These are phyloP conservation scores for Didymosphaeria variabile DNA, from an alignment of 2,329 filamentous ascomycete species.

Conservation along the genomic window DNA sequence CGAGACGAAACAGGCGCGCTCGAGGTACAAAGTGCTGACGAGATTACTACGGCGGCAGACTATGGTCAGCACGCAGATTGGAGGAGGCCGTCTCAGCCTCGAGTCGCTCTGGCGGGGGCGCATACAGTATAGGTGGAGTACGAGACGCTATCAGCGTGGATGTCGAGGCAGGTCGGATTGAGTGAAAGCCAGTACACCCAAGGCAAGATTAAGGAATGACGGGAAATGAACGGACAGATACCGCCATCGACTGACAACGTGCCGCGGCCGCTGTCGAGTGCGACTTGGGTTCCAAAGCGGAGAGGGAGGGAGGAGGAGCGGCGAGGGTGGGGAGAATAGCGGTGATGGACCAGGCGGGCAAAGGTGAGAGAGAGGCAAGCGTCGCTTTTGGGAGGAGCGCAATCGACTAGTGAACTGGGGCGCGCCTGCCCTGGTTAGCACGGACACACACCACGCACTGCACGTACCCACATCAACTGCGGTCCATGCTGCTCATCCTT, in stretches of 20 bases:
- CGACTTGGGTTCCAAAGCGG: constrained; percentile 45
- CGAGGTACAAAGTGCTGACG: constrained; percentile 44
- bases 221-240: constrained; percentile 50
- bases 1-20: constrained; percentile 52
- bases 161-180: constrained; percentile 23
- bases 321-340: constrained; percentile 27
- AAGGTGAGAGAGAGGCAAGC: constrained; percentile 32
- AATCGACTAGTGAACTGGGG: constrained; percentile 15
- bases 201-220: constrained; percentile 48
- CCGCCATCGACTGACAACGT: constrained; percentile 39
- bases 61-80: constrained; percentile 43
- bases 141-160: not conserved
- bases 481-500: constrained; percentile 6
- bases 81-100: constrained; percentile 19
- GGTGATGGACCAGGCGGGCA: constrained; percentile 31
- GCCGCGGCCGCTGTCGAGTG: constrained; percentile 36
- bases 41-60: constrained; percentile 40
- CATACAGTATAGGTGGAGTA: constrained; percentile 37
- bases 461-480: constrained; percentile 3
- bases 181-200: constrained; percentile 50
- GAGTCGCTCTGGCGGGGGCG: constrained; percentile 15
- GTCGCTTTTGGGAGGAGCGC: constrained; percentile 27
- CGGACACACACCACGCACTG: not conserved
- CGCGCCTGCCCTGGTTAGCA: not conserved
- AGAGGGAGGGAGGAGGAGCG: constrained; percentile 15